Evolutionary conservation across 2,329 filamentous ascomycete genomes (phyloP), one percentile per base, ranked within the genome.

Genomic region (Stachybotrys elegans): DNA sequence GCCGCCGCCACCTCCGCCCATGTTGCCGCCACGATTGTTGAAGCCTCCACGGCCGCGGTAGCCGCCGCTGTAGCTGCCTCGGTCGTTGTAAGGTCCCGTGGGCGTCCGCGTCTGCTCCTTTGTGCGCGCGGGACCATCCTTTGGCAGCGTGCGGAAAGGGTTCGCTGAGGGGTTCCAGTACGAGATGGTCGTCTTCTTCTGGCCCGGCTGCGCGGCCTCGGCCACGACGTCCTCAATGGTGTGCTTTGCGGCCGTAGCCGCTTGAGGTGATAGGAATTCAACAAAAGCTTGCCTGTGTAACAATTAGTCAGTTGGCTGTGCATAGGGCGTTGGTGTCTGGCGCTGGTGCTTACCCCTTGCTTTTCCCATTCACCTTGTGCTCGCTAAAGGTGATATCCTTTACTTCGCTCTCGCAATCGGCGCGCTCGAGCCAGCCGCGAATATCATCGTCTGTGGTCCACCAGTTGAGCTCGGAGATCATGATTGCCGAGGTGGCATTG

Each of bases 361-460:
- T 95, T 71, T 98, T 98, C 55, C 93, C 93, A 55, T 98, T 98
- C 39, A 97, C 91, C 63, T 98, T 98, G 68, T 97, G 93, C 64
- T 98, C 93, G 57, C 89, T 96, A 64, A 97, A 98, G 0, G 91
- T 95, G 42, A 98, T 81, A 48, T 97, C 93, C 57, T 88, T 90
- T 16, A 97, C 70, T 57, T 95, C 88, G 37, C 84, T 78, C 63
- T 97, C 93, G 54, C 82, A 88, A 3, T 78, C 79, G n/a, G 86
- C 88, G 51, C 87, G 78, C 52, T 83, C 82, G 20, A 86, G 76
- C 88, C 90, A 96, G 41, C 86, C 87, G 43, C 93, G 86, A 45
- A 98, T 81, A 55, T 97, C 90, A 59, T 98, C 93, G 60, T 98
- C 93, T 3, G 87, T 95, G 22, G 84, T 91, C 92, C 92, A 97